These are phyloP conservation scores for Solanum bukasovii DNA, from an alignment of 257 asterid genomes.

Conservation along the genomic window DNA sequence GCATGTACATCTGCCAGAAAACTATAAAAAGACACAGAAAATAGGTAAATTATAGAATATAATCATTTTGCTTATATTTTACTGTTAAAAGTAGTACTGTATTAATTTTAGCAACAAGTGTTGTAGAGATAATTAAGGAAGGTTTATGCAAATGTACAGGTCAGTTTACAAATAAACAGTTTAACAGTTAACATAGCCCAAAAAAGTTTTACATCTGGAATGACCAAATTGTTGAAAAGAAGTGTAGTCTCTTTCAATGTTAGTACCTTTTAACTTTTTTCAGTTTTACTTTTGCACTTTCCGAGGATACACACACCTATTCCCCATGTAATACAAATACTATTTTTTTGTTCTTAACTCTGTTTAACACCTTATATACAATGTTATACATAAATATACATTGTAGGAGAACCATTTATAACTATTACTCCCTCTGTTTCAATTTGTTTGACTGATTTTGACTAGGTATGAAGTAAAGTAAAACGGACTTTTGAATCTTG, in stretches of 20 bases:
- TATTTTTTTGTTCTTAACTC: neutral
- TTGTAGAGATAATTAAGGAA: neutral
- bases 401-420: neutral
- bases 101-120: neutral
- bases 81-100: neutral
- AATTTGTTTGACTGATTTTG: neutral
- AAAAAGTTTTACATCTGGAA: neutral
- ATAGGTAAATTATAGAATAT: neutral
- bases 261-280: neutral
- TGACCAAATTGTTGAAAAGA: neutral
- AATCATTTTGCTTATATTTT: neutral
- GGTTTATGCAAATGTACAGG: neutral
- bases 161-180: neutral
- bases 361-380: neutral
- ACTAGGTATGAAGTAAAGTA: neutral
- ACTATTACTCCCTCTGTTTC: neutral
- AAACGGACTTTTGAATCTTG: neutral
- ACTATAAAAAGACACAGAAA: neutral
- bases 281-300: neutral
- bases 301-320: neutral
- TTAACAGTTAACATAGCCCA: neutral
- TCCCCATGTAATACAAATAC: neutral
- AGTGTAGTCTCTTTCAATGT: neutral
- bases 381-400: neutral
- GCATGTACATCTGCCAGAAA: neutral